Evolutionary conservation across 2,329 filamentous ascomycete genomes (phyloP), one percentile per base, ranked within the genome.

Genomic region (Hypoxylon sp.): DNA sequence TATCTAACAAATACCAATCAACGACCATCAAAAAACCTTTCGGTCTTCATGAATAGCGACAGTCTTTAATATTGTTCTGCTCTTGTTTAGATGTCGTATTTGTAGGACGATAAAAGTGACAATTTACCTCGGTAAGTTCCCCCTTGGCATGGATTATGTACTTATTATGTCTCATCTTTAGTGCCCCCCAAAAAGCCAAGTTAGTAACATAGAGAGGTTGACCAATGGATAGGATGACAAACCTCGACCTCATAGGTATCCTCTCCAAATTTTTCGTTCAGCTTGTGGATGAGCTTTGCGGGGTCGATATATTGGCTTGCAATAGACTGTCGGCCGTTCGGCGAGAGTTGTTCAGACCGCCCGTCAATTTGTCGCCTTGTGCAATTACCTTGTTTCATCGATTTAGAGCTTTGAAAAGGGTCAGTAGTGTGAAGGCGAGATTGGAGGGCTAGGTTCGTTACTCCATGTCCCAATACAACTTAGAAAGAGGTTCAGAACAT

Each of bases 241-340:
- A 42, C 39, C 39, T 42, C 39, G 8, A 42, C 39, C 6, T 42
- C n/a, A 42, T 42, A 42, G 1, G 39, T 19, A 17, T n/a, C 39
- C n/a, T 42, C 39, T 42, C 39, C 39, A 42, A 42, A 42, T 42
- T 42, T 42, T 5, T 42, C 39, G 4, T 42, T 42, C 39, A 42
- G 39, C 39, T 19, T 42, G 6, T 17, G n/a, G 39, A 19, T 8
- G 39, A 42, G 39, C 39, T 42, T 42, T 42, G 39, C 6, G 39
- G 39, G 39, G 39, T 42, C 39, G 6, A 42, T 42, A 3, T 42
- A 42, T n/a, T 39, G 39, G n/a, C 37, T 39, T 39, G 37, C 5
- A 39, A 39, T 15, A 17, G 17, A 15, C 37, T 39, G 15, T 15
- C 15, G 11, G 37, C 6, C 37, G 37, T 39, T 39, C 37, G 15